Conservation (phyloP, 352 stramenopile genomes). For the Phytophthora megakarya region DNA sequence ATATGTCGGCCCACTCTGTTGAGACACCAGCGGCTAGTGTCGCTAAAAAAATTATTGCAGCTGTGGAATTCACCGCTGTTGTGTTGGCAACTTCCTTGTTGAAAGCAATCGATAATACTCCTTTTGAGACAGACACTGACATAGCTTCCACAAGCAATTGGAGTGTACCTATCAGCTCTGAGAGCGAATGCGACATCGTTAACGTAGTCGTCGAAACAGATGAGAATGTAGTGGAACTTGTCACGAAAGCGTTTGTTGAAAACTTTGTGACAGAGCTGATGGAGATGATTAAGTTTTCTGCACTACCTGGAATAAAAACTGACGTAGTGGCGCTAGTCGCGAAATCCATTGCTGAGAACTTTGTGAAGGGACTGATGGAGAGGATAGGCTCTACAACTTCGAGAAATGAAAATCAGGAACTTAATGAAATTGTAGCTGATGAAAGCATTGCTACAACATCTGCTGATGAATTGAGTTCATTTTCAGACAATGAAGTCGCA, state of each 20-base stretch:
- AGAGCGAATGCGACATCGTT: not conserved
- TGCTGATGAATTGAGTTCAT: not conserved
- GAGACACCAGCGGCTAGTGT: conserved; percentile 3
- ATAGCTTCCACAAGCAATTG: not conserved
- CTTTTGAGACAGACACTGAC: not conserved
- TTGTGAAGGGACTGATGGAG: not conserved
- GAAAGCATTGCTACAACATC: not conserved
- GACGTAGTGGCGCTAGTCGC: no score
- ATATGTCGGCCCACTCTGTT: not conserved
- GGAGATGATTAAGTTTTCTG: no score
- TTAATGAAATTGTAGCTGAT: not conserved
- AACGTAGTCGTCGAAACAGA: not conserved
- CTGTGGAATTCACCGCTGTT: conserved; percentile 18
- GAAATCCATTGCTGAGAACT: not conserved
- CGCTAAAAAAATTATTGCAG: conserved; percentile 13
- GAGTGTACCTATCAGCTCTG: not conserved
- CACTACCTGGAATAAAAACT: no score
- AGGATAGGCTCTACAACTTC: not conserved
- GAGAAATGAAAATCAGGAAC: not conserved
- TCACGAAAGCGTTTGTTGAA: conserved; percentile 16
- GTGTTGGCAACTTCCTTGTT: not conserved
- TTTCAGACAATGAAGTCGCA: not conserved
- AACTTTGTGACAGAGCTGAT: conserved; percentile 26
- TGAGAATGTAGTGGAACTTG: not conserved
- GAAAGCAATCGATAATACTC: not conserved